These are phyloP conservation scores for Lagenidium giganteum DNA, from an alignment of 352 stramenopile genomes.

Conservation along the genomic window DNA sequence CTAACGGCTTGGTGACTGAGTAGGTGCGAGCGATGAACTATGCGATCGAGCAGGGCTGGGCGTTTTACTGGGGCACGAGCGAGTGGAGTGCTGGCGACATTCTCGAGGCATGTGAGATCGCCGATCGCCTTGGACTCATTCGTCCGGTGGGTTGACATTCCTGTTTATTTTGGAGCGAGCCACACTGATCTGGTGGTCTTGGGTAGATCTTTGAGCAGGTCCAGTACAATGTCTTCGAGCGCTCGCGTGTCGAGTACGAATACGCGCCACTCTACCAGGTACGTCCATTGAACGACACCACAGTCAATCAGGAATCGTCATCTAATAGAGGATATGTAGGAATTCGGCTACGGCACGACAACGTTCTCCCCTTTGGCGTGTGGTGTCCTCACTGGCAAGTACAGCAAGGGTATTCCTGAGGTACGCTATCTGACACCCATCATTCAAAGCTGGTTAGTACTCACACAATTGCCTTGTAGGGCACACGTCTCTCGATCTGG, in stretches of 20 bases:
- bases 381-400: conserved; percentile 66
- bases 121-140: conserved; percentile 23
- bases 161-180: too few relatives aligned
- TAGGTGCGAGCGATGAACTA: conserved; percentile 48
- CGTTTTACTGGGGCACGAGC: conserved; percentile 46
- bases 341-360: conserved; percentile 56
- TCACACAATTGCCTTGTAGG: too few relatives aligned
- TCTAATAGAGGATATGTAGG: too few relatives aligned
- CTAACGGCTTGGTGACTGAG: too few relatives aligned
- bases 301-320: too few relatives aligned
- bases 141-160: too few relatives aligned
- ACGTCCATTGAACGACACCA: too few relatives aligned
- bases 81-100: conserved; percentile 46
- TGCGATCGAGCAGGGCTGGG: conserved; percentile 34
- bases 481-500: conserved; percentile 19
- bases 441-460: too few relatives aligned
- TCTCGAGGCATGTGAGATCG: conserved; percentile 32
- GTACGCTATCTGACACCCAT: conserved; percentile 7
- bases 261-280: conserved; percentile 46
- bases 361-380: conserved; percentile 60
- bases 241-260: conserved; percentile 47
- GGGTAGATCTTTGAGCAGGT: too few relatives aligned
- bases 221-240: conserved; percentile 55
- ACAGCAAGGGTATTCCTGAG: conserved; percentile 39
- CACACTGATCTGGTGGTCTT: too few relatives aligned